Evolutionary conservation across 495 filamentous ascomycete species (phyloP), one percentile per base, ranked within the genome.

Genomic region (Hypoxylon trugodes): DNA sequence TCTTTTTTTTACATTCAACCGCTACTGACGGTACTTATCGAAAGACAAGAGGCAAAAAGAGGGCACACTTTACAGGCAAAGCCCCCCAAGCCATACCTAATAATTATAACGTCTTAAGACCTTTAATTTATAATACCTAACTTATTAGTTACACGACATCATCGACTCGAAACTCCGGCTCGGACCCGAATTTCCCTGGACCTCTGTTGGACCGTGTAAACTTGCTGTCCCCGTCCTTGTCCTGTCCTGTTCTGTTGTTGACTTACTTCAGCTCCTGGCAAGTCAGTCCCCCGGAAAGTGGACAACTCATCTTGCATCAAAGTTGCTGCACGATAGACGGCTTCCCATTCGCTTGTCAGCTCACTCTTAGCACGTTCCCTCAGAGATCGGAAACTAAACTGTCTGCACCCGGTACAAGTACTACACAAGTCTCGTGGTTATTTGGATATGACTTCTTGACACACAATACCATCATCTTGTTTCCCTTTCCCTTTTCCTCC

Each of bases 251-350:
- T 32, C 12, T 26, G 36, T 35, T 41, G 33, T 61, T 66, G 51
- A 61, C 22, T 45, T 22, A 46, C 28, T 40, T 61, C 52, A 61
- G 50, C 46, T 61, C 47, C 43, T 26, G 32, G 19, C 43, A 25
- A n/a, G 26, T 32, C 26, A 28, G 50, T 50, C 56, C 50, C n/a
- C 50, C 45, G 45, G 47, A 26, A 65, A 69, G 69, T 74, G 77
- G 73, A 78, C 77, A 80, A 80, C 76, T 79, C 76, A 80, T 75
- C 76, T 74, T 77, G 77, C 77, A 80, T 69, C 51, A 66, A 65
- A 63, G 68, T 65, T 70, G 72, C 74, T 74, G 74, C 76, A 73
- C 43, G 72, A 69, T 76, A 69, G 61, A 73, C 74, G 74, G 68
- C 66, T 69, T 72, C 71, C 61, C 68, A 73, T 70, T 73, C 72